These are phyloP conservation scores for Ophiostoma montium DNA, from an alignment of 2,329 filamentous ascomycete genomes.

Conservation along the genomic window DNA sequence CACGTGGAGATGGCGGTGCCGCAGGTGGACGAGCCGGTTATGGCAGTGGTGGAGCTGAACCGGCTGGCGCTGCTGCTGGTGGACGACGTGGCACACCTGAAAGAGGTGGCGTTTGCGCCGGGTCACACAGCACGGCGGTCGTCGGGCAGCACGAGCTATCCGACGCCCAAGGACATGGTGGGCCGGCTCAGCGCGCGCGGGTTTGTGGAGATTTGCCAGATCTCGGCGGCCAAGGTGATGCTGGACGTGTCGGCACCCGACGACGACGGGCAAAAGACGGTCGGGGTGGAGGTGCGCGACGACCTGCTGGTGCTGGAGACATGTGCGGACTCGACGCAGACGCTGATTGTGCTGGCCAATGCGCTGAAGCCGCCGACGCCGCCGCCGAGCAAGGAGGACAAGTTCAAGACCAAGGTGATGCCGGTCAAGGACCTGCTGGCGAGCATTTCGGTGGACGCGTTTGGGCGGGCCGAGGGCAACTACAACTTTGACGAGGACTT, in stretches of 20 bases:
- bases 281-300: constrained; percentile 73
- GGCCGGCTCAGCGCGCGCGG: constrained; percentile 48
- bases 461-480: constrained; percentile 46
- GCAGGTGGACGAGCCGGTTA: constrained; percentile 44
- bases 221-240: constrained; percentile 62
- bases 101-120: constrained; percentile 25
- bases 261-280: constrained; percentile 40
- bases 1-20: constrained; percentile 55
- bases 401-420: constrained; percentile 77
- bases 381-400: constrained; percentile 66
- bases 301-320: constrained; percentile 84
- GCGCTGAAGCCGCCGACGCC: constrained; percentile 72
- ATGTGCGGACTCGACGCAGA: constrained; percentile 94
- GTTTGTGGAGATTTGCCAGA: constrained; percentile 74
- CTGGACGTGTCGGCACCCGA: constrained; percentile 45
- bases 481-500: constrained; percentile 53
- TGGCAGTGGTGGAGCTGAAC: constrained; percentile 52
- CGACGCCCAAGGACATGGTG: constrained; percentile 34
- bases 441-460: constrained; percentile 79
- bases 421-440: constrained; percentile 79
- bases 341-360: constrained; percentile 64
- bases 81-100: constrained; percentile 48
- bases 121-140: constrained; percentile 10
- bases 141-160: constrained; percentile 13
- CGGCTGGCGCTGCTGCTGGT: constrained; percentile 76